These are phyloP conservation scores for Jacaranda mimosifolia DNA, from an alignment of 257 asterid genomes.

Conservation along the genomic window DNA sequence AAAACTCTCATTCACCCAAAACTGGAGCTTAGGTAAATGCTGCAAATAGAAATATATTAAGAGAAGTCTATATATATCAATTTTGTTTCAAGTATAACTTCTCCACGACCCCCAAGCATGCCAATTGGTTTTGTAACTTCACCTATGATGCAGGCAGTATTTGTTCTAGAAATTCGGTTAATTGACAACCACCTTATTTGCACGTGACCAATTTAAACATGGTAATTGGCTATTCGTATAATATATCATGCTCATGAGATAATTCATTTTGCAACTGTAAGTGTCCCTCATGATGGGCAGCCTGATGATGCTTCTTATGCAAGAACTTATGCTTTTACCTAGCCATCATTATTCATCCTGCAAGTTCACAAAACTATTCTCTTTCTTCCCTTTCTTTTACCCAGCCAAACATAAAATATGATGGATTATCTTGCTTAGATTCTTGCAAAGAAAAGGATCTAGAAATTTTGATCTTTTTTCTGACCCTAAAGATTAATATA, in stretches of 20 bases:
- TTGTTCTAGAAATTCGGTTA: conserved; percentile 5
- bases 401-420: conserved; percentile 10
- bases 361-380: conserved; percentile 9
- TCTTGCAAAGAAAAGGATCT: neutral
- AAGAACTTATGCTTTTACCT: conserved; percentile 5
- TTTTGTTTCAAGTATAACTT: neutral
- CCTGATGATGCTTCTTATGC: conserved; percentile 18
- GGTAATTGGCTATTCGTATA: neutral
- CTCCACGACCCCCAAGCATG: neutral
- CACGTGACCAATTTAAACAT: neutral
- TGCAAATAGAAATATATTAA: neutral
- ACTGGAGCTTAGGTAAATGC: neutral
- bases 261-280: neutral
- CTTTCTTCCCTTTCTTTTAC: conserved; percentile 18
- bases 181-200: conserved; percentile 15
- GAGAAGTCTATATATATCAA: neutral
- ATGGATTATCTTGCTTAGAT: conserved; percentile 18
- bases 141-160: neutral
- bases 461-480: conserved; percentile 25
- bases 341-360: neutral
- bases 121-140: conserved; percentile 2
- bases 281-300: conserved; percentile 12
- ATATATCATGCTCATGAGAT: neutral
- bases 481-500: conserved; percentile 21
- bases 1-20: neutral